A percentile compares a stretch with the other conserved stretches of the same genome.
Evolutionary conservation across 208 protist species (phyloP).

Genomic region (Angomonas desouzai): DNA sequence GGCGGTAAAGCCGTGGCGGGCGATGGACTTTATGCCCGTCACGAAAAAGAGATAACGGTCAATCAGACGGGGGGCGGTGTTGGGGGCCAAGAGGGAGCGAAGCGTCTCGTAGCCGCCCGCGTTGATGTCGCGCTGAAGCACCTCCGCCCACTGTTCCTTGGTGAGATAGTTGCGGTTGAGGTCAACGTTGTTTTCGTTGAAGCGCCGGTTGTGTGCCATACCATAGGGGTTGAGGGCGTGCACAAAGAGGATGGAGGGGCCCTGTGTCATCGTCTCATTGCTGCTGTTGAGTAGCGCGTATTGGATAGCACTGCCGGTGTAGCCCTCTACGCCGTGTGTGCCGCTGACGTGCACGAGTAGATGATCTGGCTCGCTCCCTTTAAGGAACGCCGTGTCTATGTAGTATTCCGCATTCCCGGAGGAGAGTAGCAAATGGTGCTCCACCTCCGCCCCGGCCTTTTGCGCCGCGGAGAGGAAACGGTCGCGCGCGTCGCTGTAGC

Average conservation of each 20-base stretch:
- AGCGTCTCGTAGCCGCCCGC: slow-evolving; percentile 46
- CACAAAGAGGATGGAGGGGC: slow-evolving; percentile 77
- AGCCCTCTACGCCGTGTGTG: slow-evolving; percentile 81
- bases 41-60: slow-evolving; percentile 69
- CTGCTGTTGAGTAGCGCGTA: slow-evolving; percentile 61
- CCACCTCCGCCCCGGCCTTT: slow-evolving; percentile 35
- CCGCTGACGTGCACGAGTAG: slow-evolving; percentile 79
- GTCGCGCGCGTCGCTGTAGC: slow-evolving; percentile 56
- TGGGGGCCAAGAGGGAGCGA: slow-evolving; percentile 23
- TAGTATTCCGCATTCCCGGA: slow-evolving; percentile 58
- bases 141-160: slow-evolving; percentile 41
- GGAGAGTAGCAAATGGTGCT: slow-evolving; percentile 43
- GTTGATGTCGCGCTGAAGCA: slow-evolving; percentile 35
- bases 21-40: slow-evolving; percentile 20
- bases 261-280: slow-evolving; percentile 38
- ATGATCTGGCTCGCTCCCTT: slow-evolving; percentile 33
- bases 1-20: slow-evolving; percentile 27
- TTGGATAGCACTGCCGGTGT: slow-evolving; percentile 79
- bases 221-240: slow-evolving; percentile 87
- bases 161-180: slow-evolving; percentile 80
- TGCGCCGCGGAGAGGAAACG: slow-evolving; percentile 72
- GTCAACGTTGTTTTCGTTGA: slow-evolving; percentile 87
- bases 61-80: slow-evolving; percentile 47
- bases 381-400: slow-evolving; percentile 75
- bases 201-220: slow-evolving; percentile 69